Evolutionary conservation across 805 yeast genomes (phyloP), one percentile per base, ranked within the genome.

Genomic region (Komagataella mondaviorum): DNA sequence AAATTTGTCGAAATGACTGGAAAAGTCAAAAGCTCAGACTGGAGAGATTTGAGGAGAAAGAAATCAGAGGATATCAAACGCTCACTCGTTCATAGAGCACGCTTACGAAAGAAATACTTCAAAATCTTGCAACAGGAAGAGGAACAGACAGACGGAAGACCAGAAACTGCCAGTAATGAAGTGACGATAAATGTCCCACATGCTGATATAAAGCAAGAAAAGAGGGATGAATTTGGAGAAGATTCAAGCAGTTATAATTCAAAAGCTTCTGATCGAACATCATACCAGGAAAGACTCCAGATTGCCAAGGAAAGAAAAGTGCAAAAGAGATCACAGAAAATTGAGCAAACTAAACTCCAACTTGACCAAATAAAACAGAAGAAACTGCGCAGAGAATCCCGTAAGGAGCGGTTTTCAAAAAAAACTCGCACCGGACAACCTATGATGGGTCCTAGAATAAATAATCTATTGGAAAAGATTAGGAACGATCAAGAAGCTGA

Each of bases 361-460:
- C 44, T 70, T 6, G 50, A 58, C 6, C 54, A 56, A 53, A 60
- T 69, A 53, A 70, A 70, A 46, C 66, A 60, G 57, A 63, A 63
- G 60, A 78, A 69, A 54, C 72, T 65, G 60, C 69, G 60, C 46
- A 67, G 76, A 58, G 76, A 70, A 61, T 68, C 58, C 39, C 76
- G 74, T 57, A 69, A 74, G 24, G 59, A 59, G 44, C 63, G 59
- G 20, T 57, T 82, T 50, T 67, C 72, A 6, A 71, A 75, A 6
- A 81, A 71, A 55, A 90, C 96, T 1, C 72, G 72, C 58, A 62
- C 70, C 3, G 98, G 98, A 0, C 98, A 90, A 64, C 97, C 97
- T 2, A 66, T 78, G 47, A 87, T 90, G 91, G 96, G 88, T 0
- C 95, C 96, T 14, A 78, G 95, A 65, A 87, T 90, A 53, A 83